Evolutionary conservation across 176 grass and related monocot genomes (phyloP).

Genomic region (Triticum aestivum): DNA sequence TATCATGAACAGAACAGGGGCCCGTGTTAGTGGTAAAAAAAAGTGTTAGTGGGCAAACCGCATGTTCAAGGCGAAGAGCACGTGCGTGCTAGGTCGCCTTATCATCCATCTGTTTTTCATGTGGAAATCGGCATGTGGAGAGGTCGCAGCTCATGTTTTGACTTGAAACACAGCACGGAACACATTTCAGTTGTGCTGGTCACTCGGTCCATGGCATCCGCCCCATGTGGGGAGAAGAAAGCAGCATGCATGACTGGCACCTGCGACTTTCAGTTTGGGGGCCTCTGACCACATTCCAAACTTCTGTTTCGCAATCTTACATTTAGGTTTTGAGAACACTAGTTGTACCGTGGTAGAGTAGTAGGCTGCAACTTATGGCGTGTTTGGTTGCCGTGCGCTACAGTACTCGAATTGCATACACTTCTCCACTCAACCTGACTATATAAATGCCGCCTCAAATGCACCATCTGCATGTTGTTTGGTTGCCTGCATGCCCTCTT

Average conservation of each 20-base stretch:
- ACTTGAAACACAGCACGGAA: background rate
- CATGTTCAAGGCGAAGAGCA: slow-evolving; percentile 19
- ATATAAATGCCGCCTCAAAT: no score
- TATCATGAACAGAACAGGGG: background rate
- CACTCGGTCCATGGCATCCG: background rate
- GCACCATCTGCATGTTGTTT: no score
- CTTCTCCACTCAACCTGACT: no score
- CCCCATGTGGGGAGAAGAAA: slow-evolving; percentile 12
- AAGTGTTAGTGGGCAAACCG: background rate
- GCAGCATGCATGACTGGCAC: background rate
- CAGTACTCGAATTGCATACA: no score
- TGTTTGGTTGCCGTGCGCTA: no score
- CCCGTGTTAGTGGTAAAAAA: background rate
- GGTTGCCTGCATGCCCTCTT: no score
- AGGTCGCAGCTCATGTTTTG: slow-evolving; percentile 40
- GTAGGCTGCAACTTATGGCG: no score
- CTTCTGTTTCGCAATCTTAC: background rate
- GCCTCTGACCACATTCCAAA: background rate
- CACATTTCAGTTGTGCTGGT: background rate
- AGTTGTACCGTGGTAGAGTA: no score
- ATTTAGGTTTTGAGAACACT: no score
- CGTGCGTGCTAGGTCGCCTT: background rate
- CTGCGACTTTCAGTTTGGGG: background rate
- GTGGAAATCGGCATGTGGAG: background rate
- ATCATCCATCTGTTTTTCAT: background rate